Base-by-base conservation (phyloP, 352 stramenopile species). In the Pythium dissotocum region DNA sequence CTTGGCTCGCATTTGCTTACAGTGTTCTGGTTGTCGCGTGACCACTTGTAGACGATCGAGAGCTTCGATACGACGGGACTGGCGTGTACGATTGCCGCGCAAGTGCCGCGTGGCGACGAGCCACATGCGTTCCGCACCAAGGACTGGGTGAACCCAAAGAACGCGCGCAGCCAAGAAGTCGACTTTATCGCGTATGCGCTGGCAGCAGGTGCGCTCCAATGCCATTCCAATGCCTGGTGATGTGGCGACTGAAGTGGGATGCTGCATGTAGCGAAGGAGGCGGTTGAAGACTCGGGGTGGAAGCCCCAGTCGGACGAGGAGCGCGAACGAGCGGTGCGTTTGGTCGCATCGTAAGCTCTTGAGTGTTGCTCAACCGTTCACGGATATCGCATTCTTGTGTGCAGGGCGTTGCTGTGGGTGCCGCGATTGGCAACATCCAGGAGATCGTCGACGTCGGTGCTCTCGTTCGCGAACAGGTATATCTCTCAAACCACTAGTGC, bases 121-220 rank as follows among this genome's bases (percentile, higher is more conserved):
- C 44, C 65, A 3, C 69, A 83, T 30, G 73, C 72, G 1, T 95
- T 95, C 62, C 75, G 78, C 53, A 75, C 77, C 9, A 85, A 85
- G 40, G 87, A 94, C 35, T 92, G 76, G 71, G 66, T 91, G 67
- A 89, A 93, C 54, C 65, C 79, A 9, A 88, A 88, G 69, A 87
- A 83, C 54, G 62, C 86, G 24, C 80, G 85, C 28, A 85, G 80
- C 30, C 83, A 96, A 62, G 81, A 93, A 44, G 83, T 93, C 44
- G 77, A 94, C 70, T 96, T 96, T 58, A 95, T 97, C 61, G 80
- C 80, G 14, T 97, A 91, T 52, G 83, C 88, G 1, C 71, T 97
- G 30, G 87, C 89, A 30, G 89, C 89, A 71, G 83, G 86, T 94
- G n/a, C 6, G 16, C 14, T 14, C n/a, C 18, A 16, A 3, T 53